These are phyloP conservation scores for Cydonia oblonga DNA, from an alignment of 331 rosid genomes.

Conservation along the genomic window DNA sequence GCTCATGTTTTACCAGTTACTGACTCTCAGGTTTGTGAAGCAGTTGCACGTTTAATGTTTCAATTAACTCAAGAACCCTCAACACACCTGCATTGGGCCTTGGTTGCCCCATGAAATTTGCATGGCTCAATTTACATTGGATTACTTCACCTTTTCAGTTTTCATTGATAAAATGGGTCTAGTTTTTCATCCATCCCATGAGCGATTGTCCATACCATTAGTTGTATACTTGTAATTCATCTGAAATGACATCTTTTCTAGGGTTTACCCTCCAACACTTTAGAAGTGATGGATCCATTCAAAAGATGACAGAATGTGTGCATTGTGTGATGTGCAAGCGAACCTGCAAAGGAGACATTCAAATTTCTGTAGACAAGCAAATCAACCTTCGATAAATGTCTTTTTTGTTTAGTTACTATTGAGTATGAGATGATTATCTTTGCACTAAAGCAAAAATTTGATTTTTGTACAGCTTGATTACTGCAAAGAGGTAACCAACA, in stretches of 20 bases:
- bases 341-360: not conserved
- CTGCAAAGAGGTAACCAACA: conserved; percentile 56
- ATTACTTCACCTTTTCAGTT: not conserved
- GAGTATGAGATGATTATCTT: not conserved
- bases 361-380: not conserved
- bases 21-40: conserved; percentile 56
- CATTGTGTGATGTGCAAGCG: too few species aligned
- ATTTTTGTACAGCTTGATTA: conserved; percentile 44
- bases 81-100: not conserved
- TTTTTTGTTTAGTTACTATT: not conserved
- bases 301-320: not conserved
- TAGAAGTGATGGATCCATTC: not conserved
- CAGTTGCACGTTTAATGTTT: not conserved
- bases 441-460: not conserved
- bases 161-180: not conserved
- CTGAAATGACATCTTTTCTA: too few species aligned
- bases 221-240: not conserved
- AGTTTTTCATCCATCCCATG: not conserved
- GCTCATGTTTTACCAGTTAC: conserved; percentile 92
- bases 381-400: not conserved
- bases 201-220: not conserved
- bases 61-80: too few species aligned
- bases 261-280: not conserved
- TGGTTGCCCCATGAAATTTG: not conserved
- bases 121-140: not conserved